Evolutionary conservation across 352 stramenopile species (phyloP).

Genomic region (Thalassiosira tumida): DNA sequence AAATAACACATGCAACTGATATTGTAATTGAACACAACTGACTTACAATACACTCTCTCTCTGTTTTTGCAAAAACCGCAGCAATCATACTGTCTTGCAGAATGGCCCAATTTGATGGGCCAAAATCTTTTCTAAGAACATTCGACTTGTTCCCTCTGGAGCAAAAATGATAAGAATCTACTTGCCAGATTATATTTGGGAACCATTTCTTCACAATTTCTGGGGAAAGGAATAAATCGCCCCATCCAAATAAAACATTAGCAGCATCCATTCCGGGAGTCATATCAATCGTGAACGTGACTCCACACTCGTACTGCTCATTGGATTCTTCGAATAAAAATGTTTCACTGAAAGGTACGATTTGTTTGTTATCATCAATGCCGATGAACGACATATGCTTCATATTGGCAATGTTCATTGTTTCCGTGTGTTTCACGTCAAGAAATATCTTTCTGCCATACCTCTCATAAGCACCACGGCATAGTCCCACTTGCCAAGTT

Average conservation of each 20-base stretch:
- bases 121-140: too few relatives aligned
- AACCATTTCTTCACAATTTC: constrained; percentile 18
- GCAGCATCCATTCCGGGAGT: not conserved
- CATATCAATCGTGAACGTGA: constrained; percentile 9
- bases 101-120: too few relatives aligned
- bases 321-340: constrained; percentile 38
- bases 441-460: constrained; percentile 8
- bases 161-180: constrained; percentile 49
- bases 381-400: constrained; percentile 18
- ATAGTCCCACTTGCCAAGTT: too few relatives aligned
- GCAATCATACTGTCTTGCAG: too few relatives aligned
- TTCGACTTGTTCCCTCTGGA: too few relatives aligned
- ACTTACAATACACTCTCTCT: too few relatives aligned
- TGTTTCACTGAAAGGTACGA: constrained; percentile 18
- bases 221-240: constrained; percentile 24
- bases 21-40: too few relatives aligned
- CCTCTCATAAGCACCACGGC: too few relatives aligned
- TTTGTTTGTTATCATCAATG: constrained; percentile 26
- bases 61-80: too few relatives aligned
- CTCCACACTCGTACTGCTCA: constrained; percentile 8
- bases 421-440: not conserved
- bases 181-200: constrained; percentile 33
- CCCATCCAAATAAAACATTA: constrained; percentile 23
- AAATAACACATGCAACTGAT: too few relatives aligned
- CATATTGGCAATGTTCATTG: constrained; percentile 15